phyloP scores from a whole-genome alignment of 306 rosid species.

The Dalbergia oliveri region DNA sequence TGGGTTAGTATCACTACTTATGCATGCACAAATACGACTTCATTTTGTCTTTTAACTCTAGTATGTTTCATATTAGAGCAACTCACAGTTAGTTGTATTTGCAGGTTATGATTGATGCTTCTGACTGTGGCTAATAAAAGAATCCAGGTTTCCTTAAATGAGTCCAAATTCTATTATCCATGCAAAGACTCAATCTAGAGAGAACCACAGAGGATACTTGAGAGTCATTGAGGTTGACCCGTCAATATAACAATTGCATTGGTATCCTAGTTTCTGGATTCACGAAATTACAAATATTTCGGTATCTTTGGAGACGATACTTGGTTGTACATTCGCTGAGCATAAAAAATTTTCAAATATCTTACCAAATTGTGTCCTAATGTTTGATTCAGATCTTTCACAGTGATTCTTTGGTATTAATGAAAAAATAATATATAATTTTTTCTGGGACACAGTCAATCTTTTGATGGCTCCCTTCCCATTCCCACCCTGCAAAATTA shows the following conservation, averaged over 20 bases:
- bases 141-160: slow-evolving; percentile 37
- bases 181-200: slow-evolving; percentile 44
- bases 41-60: slow-evolving; percentile 1
- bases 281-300: slow-evolving; percentile 46
- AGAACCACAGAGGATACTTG: slow-evolving; percentile 21
- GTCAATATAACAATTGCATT: slow-evolving; percentile 27
- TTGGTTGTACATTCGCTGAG: slow-evolving; percentile 51
- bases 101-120: slow-evolving; percentile 55
- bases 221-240: slow-evolving; percentile 38
- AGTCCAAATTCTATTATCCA: slow-evolving; percentile 45
- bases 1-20: slow-evolving; percentile 42
- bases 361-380: slow-evolving; percentile 40
- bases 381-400: slow-evolving; percentile 38
- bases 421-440: slow-evolving; percentile 31
- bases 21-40: not conserved
- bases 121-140: slow-evolving; percentile 28
- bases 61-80: not conserved
- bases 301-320: slow-evolving; percentile 43
- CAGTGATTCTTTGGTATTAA: slow-evolving; percentile 47
- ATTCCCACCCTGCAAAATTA: not conserved
- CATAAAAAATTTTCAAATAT: slow-evolving; percentile 22
- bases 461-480: too few relatives aligned
- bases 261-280: slow-evolving; percentile 35
- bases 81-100: slow-evolving; percentile 23
- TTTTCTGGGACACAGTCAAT: not conserved